Base-by-base conservation (phyloP, 2,329 filamentous ascomycete species). In the Colletotrichum ledebouriae region DNA sequence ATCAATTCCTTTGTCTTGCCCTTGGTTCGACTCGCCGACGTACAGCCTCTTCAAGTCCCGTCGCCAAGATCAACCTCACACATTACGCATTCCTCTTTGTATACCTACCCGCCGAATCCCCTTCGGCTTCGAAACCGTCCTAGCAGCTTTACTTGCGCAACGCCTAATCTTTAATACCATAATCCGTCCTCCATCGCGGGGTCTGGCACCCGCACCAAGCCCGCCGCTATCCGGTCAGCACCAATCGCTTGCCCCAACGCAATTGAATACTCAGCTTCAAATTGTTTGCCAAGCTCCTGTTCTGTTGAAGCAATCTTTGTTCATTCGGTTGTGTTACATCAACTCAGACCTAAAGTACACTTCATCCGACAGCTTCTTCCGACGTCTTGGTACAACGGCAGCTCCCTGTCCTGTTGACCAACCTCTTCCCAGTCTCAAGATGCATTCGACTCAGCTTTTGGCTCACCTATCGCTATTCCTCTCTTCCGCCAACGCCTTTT, bases 391-490 rank as follows among this genome's bases (percentile, higher is more conserved):
- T 5, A 13, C 37, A 15, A 39, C 10, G 11, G 4, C 13, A 39
- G 37, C 37, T 39, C 37, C 37, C 37, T 11, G 37, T 12, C 37
- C 13, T 12, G 37, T 11, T 12, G 25, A 29, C 12, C 12, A 22
- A 11, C 44, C n/a, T 12, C 11, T 9, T 20, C 34, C 69, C 75
- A 78, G 63, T 17, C 6, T 13, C 77, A 78, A 71, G 69, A 86
- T 86, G 84, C 79, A 79, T 71, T 73, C 78, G 57, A 71, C 74
- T 61, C 70, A 75, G 49, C 59, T 81, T 67, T 72, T 86, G 49
- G 73, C 83, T 67, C 82, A 83, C 73, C 75, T 88, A 74, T 80
- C 83, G 72, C 74, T 87, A 74, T 86, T 82, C 78, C 78, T 80
- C 62, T 77, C 81, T 44, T 76, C 79, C 57, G 79, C 79, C 62